Base-by-base conservation (phyloP, 768 basidiomycete species). In the Ramaria sp. region DNA sequence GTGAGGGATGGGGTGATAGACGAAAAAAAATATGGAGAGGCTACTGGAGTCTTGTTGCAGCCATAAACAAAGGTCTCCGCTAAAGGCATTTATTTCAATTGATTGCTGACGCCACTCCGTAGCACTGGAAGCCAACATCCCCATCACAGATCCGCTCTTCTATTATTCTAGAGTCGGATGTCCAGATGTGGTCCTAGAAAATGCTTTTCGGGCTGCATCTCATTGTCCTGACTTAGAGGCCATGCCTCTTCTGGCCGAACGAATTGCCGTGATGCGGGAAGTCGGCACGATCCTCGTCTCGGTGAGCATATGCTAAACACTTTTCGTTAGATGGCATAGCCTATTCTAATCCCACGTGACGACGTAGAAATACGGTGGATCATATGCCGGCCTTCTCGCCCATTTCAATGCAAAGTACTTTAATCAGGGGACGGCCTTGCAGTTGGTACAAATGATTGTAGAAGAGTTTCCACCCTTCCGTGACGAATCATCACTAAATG, bases 21-120 rank as follows among this genome's bases (percentile, higher is more conserved):
- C 69, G 70, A n/a, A 73, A 59, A 43, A 74, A 71, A 39, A 71
- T 84, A 22, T 83, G 81, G 68, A 91, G 87, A 0, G 91, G 91
- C 0, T 95, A 95, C 64, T 91, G 89, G 88, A 86, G 85, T 60
- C 72, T 94, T 5, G 81, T 91, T 9, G 90, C 92, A 33, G 81
- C 88, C 1, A 65, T 93, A n/a, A 81, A 92, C 65, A 73, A 84
- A 76, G 91, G 90, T 88, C 60, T 41, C 72, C 60, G 27, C 37
- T 37, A 19, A 38, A 12, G 10, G 7, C 17, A 41, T 27, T 30
- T 50, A 27, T 27, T 56, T 59, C 43, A 27, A 13, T 58, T 24
- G 37, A 31, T 58, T 20, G 42, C 20, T 43, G 42, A 22, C 34
- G 13, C 34, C 27, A 10, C 54, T 51, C 15, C 54, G 22, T 59